Evolutionary conservation across 495 filamentous ascomycete species (phyloP).

Genomic region (Trichoderma erinaceum): DNA sequence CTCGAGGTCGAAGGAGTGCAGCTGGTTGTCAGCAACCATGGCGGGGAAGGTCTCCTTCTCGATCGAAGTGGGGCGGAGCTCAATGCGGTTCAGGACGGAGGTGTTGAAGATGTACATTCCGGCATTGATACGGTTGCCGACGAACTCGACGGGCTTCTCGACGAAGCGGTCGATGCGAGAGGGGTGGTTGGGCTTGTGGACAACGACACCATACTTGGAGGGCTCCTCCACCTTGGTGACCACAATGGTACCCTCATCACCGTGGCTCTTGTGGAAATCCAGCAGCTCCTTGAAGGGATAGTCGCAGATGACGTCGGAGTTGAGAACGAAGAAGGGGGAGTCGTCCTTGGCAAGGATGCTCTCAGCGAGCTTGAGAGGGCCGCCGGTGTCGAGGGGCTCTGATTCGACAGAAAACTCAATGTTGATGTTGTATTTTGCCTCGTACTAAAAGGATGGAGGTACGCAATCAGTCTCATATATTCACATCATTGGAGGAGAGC

Average conservation of each 20-base stretch:
- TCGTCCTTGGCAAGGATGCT: slow-evolving; percentile 89
- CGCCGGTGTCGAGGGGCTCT: slow-evolving; percentile 92
- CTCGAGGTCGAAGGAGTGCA: slow-evolving; percentile 97
- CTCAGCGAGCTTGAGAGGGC: slow-evolving; percentile 93
- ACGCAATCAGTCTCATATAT: not conserved
- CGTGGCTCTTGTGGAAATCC: slow-evolving; percentile 85
- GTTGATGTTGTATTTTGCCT: slow-evolving; percentile 80
- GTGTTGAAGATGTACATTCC: slow-evolving; percentile 99
- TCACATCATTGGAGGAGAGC: slow-evolving; percentile 10
- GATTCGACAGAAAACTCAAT: slow-evolving; percentile 96
- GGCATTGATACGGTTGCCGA: slow-evolving; percentile 98
- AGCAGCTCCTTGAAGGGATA: slow-evolving; percentile 90
- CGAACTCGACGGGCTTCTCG: slow-evolving; percentile 98
- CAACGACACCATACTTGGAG: slow-evolving; percentile 97
- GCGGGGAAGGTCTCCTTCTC: slow-evolving; percentile 99
- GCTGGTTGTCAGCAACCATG: slow-evolving; percentile 81
- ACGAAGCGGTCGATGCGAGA: slow-evolving; percentile 98
- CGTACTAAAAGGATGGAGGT: slow-evolving; percentile 55
- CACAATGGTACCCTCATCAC: slow-evolving; percentile 95
- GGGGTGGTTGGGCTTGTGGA: slow-evolving; percentile 91
- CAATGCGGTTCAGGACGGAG: slow-evolving; percentile 82
- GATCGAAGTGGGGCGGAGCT: slow-evolving; percentile 96
- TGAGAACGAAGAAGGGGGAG: slow-evolving; percentile 95
- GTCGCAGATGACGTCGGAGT: slow-evolving; percentile 97
- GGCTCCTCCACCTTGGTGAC: slow-evolving; percentile 99